Base-by-base conservation (phyloP, 2,329 filamentous ascomycete genomes). In the Xylaria arbuscula region DNA sequence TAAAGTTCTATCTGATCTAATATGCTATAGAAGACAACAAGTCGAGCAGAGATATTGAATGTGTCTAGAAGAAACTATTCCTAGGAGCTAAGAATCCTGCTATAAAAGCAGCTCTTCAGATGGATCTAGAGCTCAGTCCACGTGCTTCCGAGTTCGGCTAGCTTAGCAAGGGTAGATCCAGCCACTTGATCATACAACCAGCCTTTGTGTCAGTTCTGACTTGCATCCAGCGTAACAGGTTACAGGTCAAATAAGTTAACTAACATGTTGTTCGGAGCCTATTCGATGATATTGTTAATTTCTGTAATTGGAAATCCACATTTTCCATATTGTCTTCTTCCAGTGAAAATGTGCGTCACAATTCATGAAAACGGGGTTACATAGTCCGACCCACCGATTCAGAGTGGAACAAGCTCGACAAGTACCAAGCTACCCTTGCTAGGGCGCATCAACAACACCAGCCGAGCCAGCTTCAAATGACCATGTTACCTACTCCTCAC, bases 361-460 rank as follows among this genome's bases (percentile, higher is more conserved):
- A 17, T 2, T 9, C n/a, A 54, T 54, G 6, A 34, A 54, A 36
- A 54, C 15, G 8, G 51, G 28, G 51, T 54, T 54, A 54, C 51
- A 36, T 36, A 17, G n/a, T 17, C 51, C 51, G 51, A 28, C 28
- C 17, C 32, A 11, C 17, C 7, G 19, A 22, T 11, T 32, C 28
- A 36, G 36, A 54, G 28, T 36, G 51, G 28, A 34, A 36, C 13
- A 47, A 8, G 15, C 55, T 55, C 11, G n/a, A 7, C n/a, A n/a
- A 15, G 13, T 22, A 17, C 32, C 32, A 24, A 24, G 7, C 15
- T n/a, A 45, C 15, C 15, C 36, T 22, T 34, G 48, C 22, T 51
- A 36, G 51, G 15, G 19, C 15, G 13, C 34, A 64, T 64, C 53
- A 64, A 64, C 62, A 64, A 62, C 50, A 61, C 58, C 58, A 66